Conservation (phyloP, 805 yeast species). For the Huiozyma sinensis region DNA sequence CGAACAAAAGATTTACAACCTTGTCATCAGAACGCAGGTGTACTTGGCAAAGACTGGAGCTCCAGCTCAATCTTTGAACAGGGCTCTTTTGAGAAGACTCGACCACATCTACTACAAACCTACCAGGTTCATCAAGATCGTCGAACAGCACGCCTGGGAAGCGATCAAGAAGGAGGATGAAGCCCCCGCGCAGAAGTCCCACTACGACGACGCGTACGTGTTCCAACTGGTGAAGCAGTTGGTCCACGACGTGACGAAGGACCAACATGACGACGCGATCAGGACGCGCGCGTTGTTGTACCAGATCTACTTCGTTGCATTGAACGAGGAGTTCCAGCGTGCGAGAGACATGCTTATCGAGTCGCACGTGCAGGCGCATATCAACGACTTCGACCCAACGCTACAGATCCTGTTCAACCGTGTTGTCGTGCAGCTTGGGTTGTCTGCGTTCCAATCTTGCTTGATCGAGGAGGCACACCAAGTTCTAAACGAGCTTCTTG, state of each 20-base stretch:
- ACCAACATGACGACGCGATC: conserved; percentile 56
- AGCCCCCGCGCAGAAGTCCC: conserved; percentile 10
- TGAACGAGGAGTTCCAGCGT: conserved; percentile 68
- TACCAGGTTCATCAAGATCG: conserved; percentile 51
- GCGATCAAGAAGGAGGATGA: conserved; percentile 19
- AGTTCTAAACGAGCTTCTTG: conserved; percentile 76
- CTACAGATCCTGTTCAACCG: conserved; percentile 91
- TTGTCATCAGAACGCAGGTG: conserved; percentile 75
- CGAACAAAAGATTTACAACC: conserved; percentile 64
- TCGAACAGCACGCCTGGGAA: conserved; percentile 72
- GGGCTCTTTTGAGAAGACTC: conserved; percentile 72
- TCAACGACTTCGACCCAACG: conserved; percentile 71
- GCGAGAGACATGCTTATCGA: conserved; percentile 83
- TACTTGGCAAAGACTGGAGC: conserved; percentile 63
- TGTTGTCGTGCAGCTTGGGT: conserved; percentile 89
- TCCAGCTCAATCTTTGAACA: conserved; percentile 50
- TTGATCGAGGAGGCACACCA: conserved; percentile 79
- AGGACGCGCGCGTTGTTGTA: conserved; percentile 76
- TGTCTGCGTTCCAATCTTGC: conserved; percentile 89
- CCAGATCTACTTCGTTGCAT: conserved; percentile 84
- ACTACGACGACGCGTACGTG: conserved; percentile 32
- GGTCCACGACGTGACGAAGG: conserved; percentile 46
- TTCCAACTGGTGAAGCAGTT: conserved; percentile 54
- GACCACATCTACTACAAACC: conserved; percentile 94
- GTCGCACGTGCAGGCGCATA: conserved; percentile 75